Evolutionary conservation across 2,329 filamentous ascomycete genomes (phyloP).

Genomic region (Tolypocladium album): DNA sequence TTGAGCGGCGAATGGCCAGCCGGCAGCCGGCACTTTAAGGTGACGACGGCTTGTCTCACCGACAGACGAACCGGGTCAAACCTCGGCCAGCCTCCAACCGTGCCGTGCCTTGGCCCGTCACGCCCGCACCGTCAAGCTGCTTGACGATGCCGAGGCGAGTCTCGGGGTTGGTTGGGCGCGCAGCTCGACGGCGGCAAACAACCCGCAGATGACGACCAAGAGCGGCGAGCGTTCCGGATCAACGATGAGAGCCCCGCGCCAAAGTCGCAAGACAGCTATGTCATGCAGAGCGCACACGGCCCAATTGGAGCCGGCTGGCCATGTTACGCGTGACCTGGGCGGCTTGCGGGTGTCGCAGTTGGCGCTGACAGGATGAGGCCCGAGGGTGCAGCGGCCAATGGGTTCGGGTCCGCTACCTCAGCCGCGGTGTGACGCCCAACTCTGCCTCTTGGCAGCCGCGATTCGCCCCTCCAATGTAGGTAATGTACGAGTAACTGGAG

Average conservation of each 20-base stretch:
- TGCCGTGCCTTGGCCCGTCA: not conserved
- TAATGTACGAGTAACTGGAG: not conserved
- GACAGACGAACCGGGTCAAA: not conserved
- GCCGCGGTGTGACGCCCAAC: not conserved
- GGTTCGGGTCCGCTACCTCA: not conserved
- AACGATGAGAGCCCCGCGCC: not conserved
- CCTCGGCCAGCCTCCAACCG: not conserved
- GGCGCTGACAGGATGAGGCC: not conserved
- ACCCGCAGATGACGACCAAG: not conserved
- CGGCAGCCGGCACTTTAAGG: not conserved
- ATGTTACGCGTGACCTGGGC: not conserved
- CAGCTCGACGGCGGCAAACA: not conserved
- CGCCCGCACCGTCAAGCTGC: not conserved
- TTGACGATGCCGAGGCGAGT: not conserved
- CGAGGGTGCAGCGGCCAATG: not conserved
- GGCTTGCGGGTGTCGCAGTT: not conserved
- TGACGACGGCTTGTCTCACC: not conserved
- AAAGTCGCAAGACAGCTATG: not conserved
- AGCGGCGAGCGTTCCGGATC: too few relatives aligned
- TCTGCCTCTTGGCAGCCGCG: not conserved
- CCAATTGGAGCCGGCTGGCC: not conserved
- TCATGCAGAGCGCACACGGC: not conserved
- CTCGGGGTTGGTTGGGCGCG: not conserved
- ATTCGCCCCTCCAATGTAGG: not conserved
- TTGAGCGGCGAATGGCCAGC: not conserved